A percentile compares a stretch with the other conserved stretches of the same genome.
Conservation (phyloP, 2,329 filamentous ascomycete genomes). For the Dothistroma pini region DNA sequence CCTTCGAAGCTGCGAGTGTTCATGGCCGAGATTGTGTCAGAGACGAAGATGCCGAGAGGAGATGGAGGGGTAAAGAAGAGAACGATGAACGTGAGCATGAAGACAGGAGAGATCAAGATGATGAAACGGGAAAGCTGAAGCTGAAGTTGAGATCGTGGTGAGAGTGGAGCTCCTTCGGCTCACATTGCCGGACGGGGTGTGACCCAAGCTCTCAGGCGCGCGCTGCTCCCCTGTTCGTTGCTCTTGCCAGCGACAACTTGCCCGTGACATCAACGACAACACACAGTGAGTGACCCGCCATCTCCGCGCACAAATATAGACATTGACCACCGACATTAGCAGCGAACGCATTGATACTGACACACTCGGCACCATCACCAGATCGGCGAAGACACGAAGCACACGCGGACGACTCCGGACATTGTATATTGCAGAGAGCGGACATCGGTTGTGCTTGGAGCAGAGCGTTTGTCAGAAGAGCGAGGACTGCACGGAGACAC, state of each 20-base stretch:
- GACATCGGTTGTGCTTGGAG: background rate
- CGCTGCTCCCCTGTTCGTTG: background rate
- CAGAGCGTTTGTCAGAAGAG: background rate
- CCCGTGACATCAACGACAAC: slow-evolving; percentile 2
- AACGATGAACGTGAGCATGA: background rate
- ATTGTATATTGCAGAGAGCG: background rate
- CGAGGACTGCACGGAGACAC: background rate
- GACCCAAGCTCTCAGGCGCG: background rate
- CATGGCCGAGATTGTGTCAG: background rate
- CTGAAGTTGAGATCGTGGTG: background rate
- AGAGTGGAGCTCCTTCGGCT: background rate
- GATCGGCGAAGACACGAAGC: background rate
- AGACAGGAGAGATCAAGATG: background rate
- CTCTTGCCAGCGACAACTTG: background rate
- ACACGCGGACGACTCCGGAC: background rate
- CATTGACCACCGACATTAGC: background rate
- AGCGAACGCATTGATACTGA: background rate
- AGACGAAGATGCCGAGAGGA: background rate
- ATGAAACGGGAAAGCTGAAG: background rate
- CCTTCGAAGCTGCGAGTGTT: slow-evolving; percentile 21
- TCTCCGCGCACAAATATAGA: background rate
- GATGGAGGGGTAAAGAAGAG: background rate
- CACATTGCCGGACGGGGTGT: background rate
- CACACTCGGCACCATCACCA: background rate
- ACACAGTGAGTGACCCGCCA: background rate